phyloP scores from a whole-genome alignment of 352 stramenopile species.

The Globisporangium paroecandrum region DNA sequence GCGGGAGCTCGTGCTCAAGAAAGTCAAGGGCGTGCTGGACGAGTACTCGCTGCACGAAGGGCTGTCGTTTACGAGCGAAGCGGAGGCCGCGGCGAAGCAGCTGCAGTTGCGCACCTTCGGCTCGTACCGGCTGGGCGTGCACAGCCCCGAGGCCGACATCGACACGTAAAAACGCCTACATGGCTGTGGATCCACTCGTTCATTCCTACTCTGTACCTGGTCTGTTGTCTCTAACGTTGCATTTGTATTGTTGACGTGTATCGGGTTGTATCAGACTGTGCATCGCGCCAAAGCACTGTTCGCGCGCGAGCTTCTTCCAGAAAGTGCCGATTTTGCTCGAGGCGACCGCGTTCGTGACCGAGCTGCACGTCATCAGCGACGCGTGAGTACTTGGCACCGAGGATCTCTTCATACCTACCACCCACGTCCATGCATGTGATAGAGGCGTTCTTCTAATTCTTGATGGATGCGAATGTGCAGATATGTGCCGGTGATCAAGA shows the following conservation, averaged over 20 bases:
- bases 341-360: slow-evolving; percentile 57
- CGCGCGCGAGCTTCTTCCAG: slow-evolving; percentile 86
- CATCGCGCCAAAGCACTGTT: slow-evolving; percentile 76
- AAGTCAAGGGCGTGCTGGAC: slow-evolving; percentile 58
- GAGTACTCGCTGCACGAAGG: slow-evolving; percentile 80
- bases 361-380: slow-evolving; percentile 80
- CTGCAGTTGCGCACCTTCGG: slow-evolving; percentile 90
- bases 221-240: not conserved
- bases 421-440: not conserved
- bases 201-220: not conserved
- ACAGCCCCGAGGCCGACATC: slow-evolving; percentile 84
- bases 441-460: no score
- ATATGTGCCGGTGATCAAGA: slow-evolving; percentile 92
- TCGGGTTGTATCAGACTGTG: slow-evolving; percentile 47
- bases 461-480: slow-evolving; percentile 18
- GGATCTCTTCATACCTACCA: not conserved
- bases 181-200: slow-evolving; percentile 2
- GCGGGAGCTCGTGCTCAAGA: slow-evolving; percentile 64
- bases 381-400: slow-evolving; percentile 54
- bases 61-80: slow-evolving; percentile 39
- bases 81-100: slow-evolving; percentile 30
- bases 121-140: slow-evolving; percentile 84
- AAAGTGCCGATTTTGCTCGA: slow-evolving; percentile 79
- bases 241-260: not conserved
- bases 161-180: slow-evolving; percentile 45